phyloP scores from a whole-genome alignment of 1,284 basidiomycete species.

The Meripilus lineatus region DNA sequence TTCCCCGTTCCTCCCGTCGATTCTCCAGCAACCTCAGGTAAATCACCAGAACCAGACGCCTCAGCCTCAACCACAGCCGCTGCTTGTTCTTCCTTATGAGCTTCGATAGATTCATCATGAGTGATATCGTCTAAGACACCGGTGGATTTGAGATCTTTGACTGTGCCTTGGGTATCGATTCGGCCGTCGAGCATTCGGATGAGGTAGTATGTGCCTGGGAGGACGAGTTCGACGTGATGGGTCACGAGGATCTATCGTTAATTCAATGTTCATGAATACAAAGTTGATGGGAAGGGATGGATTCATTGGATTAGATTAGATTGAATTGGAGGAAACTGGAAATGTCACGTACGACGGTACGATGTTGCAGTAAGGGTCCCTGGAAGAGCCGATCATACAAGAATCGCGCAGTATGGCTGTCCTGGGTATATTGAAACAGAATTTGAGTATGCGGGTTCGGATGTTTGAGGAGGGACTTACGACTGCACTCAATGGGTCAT shows the following conservation, averaged over 20 bases:
- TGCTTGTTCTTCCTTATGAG: slow-evolving; percentile 24
- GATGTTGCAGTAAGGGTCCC: slow-evolving; percentile 58
- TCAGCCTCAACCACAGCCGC: slow-evolving; percentile 32
- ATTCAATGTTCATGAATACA: no score
- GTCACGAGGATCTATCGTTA: slow-evolving; percentile 64
- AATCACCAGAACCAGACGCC: slow-evolving; percentile 20
- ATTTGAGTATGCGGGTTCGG: not conserved
- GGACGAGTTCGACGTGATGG: slow-evolving; percentile 70
- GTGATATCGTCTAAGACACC: slow-evolving; percentile 58
- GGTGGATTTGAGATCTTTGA: slow-evolving; percentile 51
- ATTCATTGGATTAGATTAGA: not conserved
- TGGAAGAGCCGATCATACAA: slow-evolving; percentile 60
- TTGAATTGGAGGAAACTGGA: not conserved
- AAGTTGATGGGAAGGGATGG: no score
- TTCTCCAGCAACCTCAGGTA: slow-evolving; percentile 22
- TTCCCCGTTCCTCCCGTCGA: slow-evolving; percentile 20
- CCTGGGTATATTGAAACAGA: slow-evolving; percentile 34
- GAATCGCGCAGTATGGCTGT: slow-evolving; percentile 70
- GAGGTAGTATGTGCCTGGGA: slow-evolving; percentile 64
- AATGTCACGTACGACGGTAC: slow-evolving; percentile 54
- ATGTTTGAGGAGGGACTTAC: slow-evolving; percentile 32
- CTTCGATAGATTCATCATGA: slow-evolving; percentile 35
- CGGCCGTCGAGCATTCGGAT: slow-evolving; percentile 72
- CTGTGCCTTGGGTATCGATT: slow-evolving; percentile 63
- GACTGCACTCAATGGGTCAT: slow-evolving; percentile 71